These are phyloP conservation scores for Usnea hakonensis DNA, from an alignment of 495 filamentous ascomycete genomes.

Conservation along the genomic window DNA sequence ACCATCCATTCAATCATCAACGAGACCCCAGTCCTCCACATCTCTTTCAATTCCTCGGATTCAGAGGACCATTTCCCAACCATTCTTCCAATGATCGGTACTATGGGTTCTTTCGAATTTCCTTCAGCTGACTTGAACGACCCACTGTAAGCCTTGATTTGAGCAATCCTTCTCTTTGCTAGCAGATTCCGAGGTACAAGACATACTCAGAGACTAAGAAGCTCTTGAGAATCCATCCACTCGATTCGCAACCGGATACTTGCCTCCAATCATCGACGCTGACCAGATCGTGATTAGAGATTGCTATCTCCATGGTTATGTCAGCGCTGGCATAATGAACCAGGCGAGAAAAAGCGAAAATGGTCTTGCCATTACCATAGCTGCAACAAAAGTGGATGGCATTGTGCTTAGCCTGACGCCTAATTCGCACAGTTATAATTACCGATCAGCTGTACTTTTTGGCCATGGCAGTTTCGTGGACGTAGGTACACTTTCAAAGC, in stretches of 20 bases:
- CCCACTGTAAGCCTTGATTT: constrained; percentile 51
- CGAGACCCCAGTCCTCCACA: no score
- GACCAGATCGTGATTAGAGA: constrained; percentile 31
- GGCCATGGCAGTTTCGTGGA: constrained; percentile 64
- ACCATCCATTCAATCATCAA: constrained; percentile 77
- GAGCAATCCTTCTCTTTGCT: constrained; percentile 40
- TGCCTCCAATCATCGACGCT: background rate
- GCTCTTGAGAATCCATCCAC: background rate
- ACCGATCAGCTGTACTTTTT: constrained; percentile 73
- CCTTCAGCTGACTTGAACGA: no score
- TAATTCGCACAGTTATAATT: constrained; percentile 78
- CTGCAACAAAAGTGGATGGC: constrained; percentile 64
- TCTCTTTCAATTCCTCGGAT: constrained; percentile 62
- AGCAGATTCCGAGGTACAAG: background rate
- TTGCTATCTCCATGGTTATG: constrained; percentile 83
- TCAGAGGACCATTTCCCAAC: constrained; percentile 61
- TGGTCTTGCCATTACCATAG: constrained; percentile 58
- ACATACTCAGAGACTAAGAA: background rate
- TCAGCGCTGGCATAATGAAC: constrained; percentile 71
- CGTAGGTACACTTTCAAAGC: background rate
- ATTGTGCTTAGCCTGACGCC: constrained; percentile 71
- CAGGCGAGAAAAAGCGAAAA: constrained; percentile 41
- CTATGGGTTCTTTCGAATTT: constrained; percentile 63
- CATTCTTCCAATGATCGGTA: constrained; percentile 82
- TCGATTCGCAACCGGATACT: background rate